Evolutionary conservation across 495 filamentous ascomycete genomes (phyloP).

Genomic region (Hypomontagnella monticulosa): DNA sequence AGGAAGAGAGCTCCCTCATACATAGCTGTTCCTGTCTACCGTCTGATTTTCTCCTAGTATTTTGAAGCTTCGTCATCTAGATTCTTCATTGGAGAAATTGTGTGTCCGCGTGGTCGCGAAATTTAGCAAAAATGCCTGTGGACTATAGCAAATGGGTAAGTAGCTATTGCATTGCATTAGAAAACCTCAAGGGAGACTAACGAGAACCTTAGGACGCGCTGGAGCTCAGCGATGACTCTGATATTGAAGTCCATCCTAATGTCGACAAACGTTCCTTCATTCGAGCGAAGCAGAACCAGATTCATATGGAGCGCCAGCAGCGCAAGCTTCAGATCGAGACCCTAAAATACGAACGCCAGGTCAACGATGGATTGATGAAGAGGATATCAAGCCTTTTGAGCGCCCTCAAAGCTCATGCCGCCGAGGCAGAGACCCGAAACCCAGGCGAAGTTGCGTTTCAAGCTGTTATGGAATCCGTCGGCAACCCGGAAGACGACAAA

Average conservation of each 20-base stretch:
- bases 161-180: conserved; percentile 24
- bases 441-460: conserved; percentile 87
- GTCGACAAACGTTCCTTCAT: conserved; percentile 99
- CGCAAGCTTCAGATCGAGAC: conserved; percentile 90
- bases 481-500: conserved; percentile 71
- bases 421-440: conserved; percentile 67
- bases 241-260: conserved; percentile 98
- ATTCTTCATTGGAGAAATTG: no score
- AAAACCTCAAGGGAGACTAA: background rate
- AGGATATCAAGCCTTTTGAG: conserved; percentile 82
- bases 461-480: conserved; percentile 79
- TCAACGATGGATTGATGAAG: conserved; percentile 88
- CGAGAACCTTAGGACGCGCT: conserved; percentile 71
- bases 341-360: conserved; percentile 87
- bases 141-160: conserved; percentile 95
- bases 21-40: no score
- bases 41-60: no score
- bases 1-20: background rate
- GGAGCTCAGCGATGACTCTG: conserved; percentile 96
- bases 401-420: conserved; percentile 72
- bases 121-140: conserved; percentile 74
- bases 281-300: conserved; percentile 96
- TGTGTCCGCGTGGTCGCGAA: background rate
- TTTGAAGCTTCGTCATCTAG: no score
- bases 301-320: conserved; percentile 85